Evolutionary conservation across 495 filamentous ascomycete species (phyloP).

Genomic region (Astrocystis sublimbata): DNA sequence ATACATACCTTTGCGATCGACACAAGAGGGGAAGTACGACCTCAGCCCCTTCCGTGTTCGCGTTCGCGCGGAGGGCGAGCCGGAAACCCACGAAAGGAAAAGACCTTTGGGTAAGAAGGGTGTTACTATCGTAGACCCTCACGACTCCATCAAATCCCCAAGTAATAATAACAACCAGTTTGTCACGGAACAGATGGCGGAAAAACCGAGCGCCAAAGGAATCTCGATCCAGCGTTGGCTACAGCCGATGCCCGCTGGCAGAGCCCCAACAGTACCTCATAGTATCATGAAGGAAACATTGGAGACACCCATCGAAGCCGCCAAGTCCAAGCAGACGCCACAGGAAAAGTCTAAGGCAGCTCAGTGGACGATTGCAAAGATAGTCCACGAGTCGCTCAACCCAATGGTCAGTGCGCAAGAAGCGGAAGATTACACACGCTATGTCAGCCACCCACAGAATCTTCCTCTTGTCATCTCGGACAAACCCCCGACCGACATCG

Average conservation of each 20-base stretch:
- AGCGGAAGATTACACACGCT: slow-evolving; percentile 83
- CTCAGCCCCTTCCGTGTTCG: slow-evolving; percentile 82
- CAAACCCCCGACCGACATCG: slow-evolving; percentile 55
- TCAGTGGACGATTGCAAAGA: slow-evolving; percentile 84
- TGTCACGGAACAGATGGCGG: slow-evolving; percentile 39
- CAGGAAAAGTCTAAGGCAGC: slow-evolving; percentile 69
- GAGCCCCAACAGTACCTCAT: slow-evolving; percentile 37
- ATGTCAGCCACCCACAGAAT: slow-evolving; percentile 86
- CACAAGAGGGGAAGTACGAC: slow-evolving; percentile 71
- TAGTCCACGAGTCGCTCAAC: slow-evolving; percentile 76
- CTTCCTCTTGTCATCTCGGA: slow-evolving; percentile 83
- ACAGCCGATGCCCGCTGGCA: slow-evolving; percentile 43
- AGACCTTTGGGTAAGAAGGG: slow-evolving; percentile 53
- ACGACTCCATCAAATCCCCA: slow-evolving; percentile 38
- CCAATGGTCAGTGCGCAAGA: slow-evolving; percentile 73
- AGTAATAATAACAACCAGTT: slow-evolving; percentile 42
- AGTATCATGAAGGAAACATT: slow-evolving; percentile 50
- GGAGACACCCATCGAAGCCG: slow-evolving; percentile 24
- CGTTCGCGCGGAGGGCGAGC: slow-evolving; percentile 56
- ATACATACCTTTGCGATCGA: slow-evolving; percentile 73
- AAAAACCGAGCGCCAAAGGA: slow-evolving; percentile 36
- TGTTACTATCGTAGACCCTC: slow-evolving; percentile 61
- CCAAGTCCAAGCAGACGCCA: slow-evolving; percentile 42
- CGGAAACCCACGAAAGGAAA: slow-evolving; percentile 52
- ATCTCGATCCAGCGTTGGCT: slow-evolving; percentile 58